Evolutionary conservation across 169 alveolate genomes (phyloP).

Genomic region (Cryptosporidium canis): DNA sequence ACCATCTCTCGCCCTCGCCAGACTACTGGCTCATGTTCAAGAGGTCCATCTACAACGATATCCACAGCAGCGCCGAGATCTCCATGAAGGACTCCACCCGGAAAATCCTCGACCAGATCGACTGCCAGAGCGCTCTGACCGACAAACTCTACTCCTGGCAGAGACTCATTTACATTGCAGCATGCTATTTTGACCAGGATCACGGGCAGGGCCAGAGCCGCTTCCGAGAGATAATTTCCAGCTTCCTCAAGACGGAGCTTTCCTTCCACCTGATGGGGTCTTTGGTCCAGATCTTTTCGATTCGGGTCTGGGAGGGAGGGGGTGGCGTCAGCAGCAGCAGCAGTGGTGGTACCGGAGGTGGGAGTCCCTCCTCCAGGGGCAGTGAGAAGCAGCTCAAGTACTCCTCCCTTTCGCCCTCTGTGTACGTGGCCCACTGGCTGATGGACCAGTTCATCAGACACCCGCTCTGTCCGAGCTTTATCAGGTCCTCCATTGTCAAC

Average conservation of each 20-base stretch:
- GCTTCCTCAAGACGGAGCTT: constrained; percentile 80
- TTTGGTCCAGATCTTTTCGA: constrained; percentile 79
- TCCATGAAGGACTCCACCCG: constrained; percentile 4
- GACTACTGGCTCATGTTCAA: constrained; percentile 79
- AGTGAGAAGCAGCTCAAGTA: constrained; percentile 72
- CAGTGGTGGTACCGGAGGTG: background rate
- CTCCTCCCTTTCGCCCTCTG: constrained; percentile 82
- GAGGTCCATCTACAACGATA: constrained; percentile 36
- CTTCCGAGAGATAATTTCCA: background rate
- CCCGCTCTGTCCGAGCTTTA: constrained; percentile 86
- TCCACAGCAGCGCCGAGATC: constrained; percentile 11
- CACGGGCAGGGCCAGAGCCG: background rate
- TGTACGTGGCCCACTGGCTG: constrained; percentile 88
- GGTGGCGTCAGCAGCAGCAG: constrained; percentile 3
- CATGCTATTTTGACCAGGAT: background rate
- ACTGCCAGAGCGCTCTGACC: constrained; percentile 74
- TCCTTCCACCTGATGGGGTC: constrained; percentile 84
- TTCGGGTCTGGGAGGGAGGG: constrained; percentile 73
- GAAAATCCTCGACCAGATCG: constrained; percentile 50
- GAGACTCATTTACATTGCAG: constrained; percentile 77
- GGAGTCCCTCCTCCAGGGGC: background rate
- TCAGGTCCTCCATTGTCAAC: constrained; percentile 80
- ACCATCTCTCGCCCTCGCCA: constrained; percentile 70
- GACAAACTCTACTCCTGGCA: constrained; percentile 85
- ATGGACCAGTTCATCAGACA: constrained; percentile 86